Conservation (phyloP, 164 flowering plant species). For the Liquidambar formosana region DNA sequence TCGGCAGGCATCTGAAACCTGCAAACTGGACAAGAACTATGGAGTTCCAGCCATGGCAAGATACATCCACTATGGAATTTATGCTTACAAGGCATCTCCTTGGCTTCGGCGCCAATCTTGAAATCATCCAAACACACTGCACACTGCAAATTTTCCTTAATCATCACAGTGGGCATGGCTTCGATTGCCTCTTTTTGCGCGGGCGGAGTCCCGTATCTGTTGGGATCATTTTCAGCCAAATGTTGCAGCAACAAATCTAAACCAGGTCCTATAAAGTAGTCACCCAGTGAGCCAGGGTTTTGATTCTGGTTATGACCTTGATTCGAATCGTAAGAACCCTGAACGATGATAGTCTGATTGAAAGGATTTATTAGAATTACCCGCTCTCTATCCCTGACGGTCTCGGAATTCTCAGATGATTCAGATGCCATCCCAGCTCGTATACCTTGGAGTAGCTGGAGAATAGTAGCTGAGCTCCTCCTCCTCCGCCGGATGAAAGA, state of each 20-base stretch:
- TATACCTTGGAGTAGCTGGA: conserved; percentile 60
- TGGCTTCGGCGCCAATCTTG: conserved; percentile 63
- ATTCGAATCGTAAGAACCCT: conserved; percentile 37
- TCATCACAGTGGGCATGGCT: conserved; percentile 67
- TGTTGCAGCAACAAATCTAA: conserved; percentile 79
- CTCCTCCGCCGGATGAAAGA: conserved; percentile 55
- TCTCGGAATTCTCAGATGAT: conserved; percentile 33
- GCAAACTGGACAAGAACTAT: conserved; percentile 90
- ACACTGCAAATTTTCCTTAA: conserved; percentile 54
- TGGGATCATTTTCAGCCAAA: conserved; percentile 86
- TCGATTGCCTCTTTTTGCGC: conserved; percentile 74
- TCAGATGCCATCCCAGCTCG: conserved; percentile 50
- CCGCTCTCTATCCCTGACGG: conserved; percentile 34
- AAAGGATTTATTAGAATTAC: conserved; percentile 59
- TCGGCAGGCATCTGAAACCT: conserved; percentile 72
- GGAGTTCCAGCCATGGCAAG: conserved; percentile 82
- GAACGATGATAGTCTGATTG: conserved; percentile 52
- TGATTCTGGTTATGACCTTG: conserved; percentile 29
- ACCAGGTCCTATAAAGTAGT: conserved; percentile 75
- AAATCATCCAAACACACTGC: conserved; percentile 83
- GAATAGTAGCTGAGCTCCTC: conserved; percentile 61
- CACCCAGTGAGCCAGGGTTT: conserved; percentile 56
- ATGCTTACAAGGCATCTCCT: conserved; percentile 91
- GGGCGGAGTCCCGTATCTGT: conserved; percentile 87
- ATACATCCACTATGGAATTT: conserved; percentile 74